phyloP scores from a whole-genome alignment of 2,329 filamentous ascomycete genomes.

The Lasiodiplodia sp. region DNA sequence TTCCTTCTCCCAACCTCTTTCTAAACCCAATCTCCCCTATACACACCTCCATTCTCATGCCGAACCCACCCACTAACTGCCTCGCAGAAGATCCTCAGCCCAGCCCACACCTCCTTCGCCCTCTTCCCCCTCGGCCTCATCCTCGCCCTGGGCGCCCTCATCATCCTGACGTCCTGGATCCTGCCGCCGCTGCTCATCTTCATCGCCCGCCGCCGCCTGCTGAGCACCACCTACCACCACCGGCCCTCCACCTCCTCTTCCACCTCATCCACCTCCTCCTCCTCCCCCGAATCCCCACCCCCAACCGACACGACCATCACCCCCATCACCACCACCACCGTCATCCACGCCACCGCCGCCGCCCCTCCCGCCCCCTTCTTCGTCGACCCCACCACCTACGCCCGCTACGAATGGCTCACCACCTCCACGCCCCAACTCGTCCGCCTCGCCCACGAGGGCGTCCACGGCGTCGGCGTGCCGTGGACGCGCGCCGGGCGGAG shows the following conservation, averaged over 20 bases:
- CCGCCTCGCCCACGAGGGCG: conserved; percentile 26
- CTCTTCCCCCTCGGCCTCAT: conserved; percentile 38
- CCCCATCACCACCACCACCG: not conserved
- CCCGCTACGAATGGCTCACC: conserved; percentile 33
- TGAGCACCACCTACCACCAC: too few species aligned
- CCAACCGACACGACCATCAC: not conserved
- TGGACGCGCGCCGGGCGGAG: conserved; percentile 30
- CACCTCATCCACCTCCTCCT: not conserved
- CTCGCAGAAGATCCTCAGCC: conserved; percentile 33
- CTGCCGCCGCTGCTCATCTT: conserved; percentile 8
- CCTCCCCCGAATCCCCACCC: not conserved
- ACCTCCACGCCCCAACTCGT: conserved; percentile 31
- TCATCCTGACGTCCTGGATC: conserved; percentile 34
- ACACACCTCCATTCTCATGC: too few species aligned
- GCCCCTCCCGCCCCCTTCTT: not conserved
- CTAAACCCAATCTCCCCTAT: not conserved
- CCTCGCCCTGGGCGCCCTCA: conserved; percentile 33
- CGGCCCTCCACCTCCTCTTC: not conserved
- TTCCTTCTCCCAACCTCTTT: not conserved
- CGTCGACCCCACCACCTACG: conserved; percentile 25
- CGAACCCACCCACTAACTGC: not conserved
- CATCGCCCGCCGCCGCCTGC: not conserved
- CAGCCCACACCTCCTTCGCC: conserved; percentile 31
- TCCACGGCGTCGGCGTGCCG: conserved; percentile 8
- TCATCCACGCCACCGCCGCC: not conserved